Percentiles rank a stretch among this genome's conserved stretches.
Evolutionary conservation across 169 alveolate species (phyloP).

Genomic region (Sarcocystis neurona): DNA sequence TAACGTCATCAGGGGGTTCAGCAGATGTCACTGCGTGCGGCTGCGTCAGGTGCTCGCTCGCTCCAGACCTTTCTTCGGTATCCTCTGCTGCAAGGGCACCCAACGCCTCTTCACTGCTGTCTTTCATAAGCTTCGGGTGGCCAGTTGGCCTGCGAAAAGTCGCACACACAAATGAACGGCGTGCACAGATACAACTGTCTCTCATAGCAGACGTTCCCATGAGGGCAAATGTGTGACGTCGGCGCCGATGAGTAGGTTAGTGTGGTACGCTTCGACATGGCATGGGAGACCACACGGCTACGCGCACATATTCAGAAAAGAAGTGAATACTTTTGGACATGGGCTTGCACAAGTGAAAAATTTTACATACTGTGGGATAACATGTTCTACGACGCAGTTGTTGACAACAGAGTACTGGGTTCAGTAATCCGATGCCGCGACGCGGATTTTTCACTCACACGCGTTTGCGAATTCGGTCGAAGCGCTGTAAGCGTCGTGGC

Average conservation of each 20-base stretch:
- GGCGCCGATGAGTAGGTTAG: not conserved
- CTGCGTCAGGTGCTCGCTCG: constrained; percentile 60
- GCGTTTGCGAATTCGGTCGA: constrained; percentile 58
- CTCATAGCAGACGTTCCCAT: not conserved
- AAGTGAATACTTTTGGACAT: not conserved
- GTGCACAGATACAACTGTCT: not conserved
- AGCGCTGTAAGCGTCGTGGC: constrained; percentile 62
- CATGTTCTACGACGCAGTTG: not conserved
- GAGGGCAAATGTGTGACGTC: not conserved
- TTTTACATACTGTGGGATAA: no score
- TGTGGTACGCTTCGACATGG: not conserved
- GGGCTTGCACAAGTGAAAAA: no score
- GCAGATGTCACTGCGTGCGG: no score
- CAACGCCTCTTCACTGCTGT: constrained; percentile 58
- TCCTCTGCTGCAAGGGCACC: constrained; percentile 47
- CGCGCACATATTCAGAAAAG: not conserved
- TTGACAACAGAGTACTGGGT: not conserved
- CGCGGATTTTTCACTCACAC: constrained; percentile 13
- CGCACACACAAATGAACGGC: constrained; percentile 15
- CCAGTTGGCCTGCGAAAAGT: constrained; percentile 57
- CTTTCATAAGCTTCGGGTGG: constrained; percentile 60
- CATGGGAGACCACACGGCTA: not conserved
- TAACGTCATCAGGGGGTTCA: no score
- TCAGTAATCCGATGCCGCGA: no score
- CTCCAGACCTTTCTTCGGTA: constrained; percentile 58